These are phyloP conservation scores for Fistulifera solaris DNA, from an alignment of 108 stramenopile species.

Conservation along the genomic window DNA sequence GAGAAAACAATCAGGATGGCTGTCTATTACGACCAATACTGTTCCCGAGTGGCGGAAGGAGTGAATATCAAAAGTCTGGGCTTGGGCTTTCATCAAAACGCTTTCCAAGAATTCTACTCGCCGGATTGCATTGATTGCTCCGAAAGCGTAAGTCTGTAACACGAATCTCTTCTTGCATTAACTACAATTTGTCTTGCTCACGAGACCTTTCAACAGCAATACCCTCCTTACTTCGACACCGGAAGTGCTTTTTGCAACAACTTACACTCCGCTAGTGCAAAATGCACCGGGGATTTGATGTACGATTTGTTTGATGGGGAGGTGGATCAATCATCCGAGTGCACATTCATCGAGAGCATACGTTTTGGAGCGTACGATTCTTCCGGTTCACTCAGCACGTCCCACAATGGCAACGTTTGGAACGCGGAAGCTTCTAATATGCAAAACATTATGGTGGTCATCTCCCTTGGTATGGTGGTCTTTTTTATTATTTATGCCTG, in stretches of 20 bases:
- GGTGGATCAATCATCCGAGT: slow-evolving; percentile 13
- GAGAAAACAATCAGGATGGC: slow-evolving; percentile 32
- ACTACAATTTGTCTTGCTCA: not conserved
- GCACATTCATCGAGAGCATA: slow-evolving; percentile 45
- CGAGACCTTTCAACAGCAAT: slow-evolving; percentile 12
- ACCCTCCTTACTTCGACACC: slow-evolving; percentile 39
- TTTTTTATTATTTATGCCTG: slow-evolving; percentile 37
- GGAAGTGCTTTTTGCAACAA: slow-evolving; percentile 42
- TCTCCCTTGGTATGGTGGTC: slow-evolving; percentile 15
- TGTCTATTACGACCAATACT: slow-evolving; percentile 49
- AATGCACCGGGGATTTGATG: slow-evolving; percentile 20
- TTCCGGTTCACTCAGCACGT: slow-evolving; percentile 21
- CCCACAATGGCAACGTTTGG: not conserved
- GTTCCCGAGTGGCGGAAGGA: slow-evolving; percentile 38
- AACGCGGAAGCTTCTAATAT: slow-evolving; percentile 16
- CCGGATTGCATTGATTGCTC: slow-evolving; percentile 34
- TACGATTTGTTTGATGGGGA: slow-evolving; percentile 19
- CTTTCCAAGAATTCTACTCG: slow-evolving; percentile 27
- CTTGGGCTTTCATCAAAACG: slow-evolving; percentile 22
- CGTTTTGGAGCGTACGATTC: slow-evolving; percentile 41
- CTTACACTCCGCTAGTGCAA: slow-evolving; percentile 19
- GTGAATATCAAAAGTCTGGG: slow-evolving; percentile 33
- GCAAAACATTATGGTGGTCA: slow-evolving; percentile 22
- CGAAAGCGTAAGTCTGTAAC: slow-evolving; percentile 23
- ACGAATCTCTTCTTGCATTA: not conserved